Base-by-base conservation (phyloP, 2,329 filamentous ascomycete species). In the Cladosporium oxysporum region DNA sequence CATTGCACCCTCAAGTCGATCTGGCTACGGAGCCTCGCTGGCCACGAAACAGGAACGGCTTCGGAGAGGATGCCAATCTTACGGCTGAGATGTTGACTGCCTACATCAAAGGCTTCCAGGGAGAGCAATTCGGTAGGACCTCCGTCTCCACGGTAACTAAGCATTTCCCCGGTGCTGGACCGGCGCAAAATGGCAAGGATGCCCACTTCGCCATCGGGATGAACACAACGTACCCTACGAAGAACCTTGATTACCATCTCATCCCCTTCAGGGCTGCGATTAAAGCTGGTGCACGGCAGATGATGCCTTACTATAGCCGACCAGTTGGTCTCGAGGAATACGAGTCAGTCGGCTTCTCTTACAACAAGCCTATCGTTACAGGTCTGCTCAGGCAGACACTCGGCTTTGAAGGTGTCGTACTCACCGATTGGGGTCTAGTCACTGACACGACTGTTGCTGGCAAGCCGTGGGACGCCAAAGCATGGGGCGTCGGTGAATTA, bases 351-450 rank as follows among this genome's bases (percentile, higher is more conserved):
- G 83, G 79, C 0, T 83, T 84, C 68, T 79, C 79, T 0, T 84
- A 85, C 73, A 85, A 85, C 75, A 83, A 82, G 67, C 77, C 74
- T 1, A 84, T 89, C 8, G 81, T 90, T 57, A 91, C 91, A 67
- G 87, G 85, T 0, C 81, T 91, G 3, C 78, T 91, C 14, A 91
- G 91, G 71, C 87, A 89, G 47, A 90, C 91, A 76, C 81, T 91
- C 50, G 88, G 87, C 0, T 91, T 91, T 68, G 88, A 90, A 70
- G 90, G 90, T 73, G 87, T 78, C 71, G 84, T 91, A 31, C 86
- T 90, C 81, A 68, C 64, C 5, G 89, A 91, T 74, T 91, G 89
- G 88, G 82, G 83, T 0, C 75, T 85, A 1, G 76, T 85, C n/a
- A 85, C 83, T 0, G 81, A 84, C 53, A 70, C 71, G 0, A 66